phyloP scores from a whole-genome alignment of 441 rosid species.

The Gossypium gossypioides region DNA sequence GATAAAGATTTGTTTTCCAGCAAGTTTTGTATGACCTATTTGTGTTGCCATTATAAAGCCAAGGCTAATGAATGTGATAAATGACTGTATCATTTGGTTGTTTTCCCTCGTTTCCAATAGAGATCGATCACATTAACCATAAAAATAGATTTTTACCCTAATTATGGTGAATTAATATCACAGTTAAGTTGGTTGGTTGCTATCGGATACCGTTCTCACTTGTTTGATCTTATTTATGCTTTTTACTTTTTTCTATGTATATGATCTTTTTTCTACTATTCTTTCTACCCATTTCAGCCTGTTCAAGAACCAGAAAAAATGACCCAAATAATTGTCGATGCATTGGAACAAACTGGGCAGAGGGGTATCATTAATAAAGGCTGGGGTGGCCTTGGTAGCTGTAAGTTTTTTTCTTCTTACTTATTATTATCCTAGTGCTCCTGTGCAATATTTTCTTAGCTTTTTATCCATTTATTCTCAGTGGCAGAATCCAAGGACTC shows the following conservation, averaged over 20 bases:
- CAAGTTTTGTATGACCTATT: not conserved
- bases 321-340: conserved; percentile 79
- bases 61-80: not conserved
- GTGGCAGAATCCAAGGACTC: conserved; percentile 81
- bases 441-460: conserved; percentile 1
- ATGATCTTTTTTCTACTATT: not conserved
- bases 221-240: not conserved
- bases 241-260: not conserved
- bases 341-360: conserved; percentile 71
- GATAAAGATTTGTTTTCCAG: not conserved
- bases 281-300: conserved; percentile 44
- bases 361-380: conserved; percentile 96
- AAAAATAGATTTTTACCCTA: not conserved
- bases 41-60: not conserved
- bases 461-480: conserved; percentile 27
- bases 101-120: not conserved
- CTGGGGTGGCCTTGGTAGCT: conserved; percentile 94
- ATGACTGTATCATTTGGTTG: not conserved
- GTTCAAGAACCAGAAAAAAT: conserved; percentile 83
- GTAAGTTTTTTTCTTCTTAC: conserved; percentile 31
- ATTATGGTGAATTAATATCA: not conserved
- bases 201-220: not conserved
- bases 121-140: not conserved
- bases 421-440: not conserved
- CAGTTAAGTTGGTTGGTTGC: not conserved